These are phyloP conservation scores for Thalassia testudinum DNA, from an alignment of 116 monocot species.

Conservation along the genomic window DNA sequence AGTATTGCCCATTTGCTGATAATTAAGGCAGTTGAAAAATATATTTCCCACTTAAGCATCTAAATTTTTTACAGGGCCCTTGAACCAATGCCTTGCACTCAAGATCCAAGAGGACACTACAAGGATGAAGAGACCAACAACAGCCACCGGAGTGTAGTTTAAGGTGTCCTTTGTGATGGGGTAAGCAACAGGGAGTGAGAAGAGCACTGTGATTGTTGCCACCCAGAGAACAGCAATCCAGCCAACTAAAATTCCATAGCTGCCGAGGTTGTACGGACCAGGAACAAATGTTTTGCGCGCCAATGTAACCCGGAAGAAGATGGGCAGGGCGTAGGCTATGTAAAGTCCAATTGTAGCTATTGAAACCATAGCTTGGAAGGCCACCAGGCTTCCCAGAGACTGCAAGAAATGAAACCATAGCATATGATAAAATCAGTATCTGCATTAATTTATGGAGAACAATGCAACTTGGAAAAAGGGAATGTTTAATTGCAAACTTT, in stretches of 20 bases:
- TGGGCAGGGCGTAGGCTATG: constrained; percentile 81
- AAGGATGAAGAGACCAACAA: constrained; percentile 62
- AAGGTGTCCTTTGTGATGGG: constrained; percentile 60
- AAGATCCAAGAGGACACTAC: constrained; percentile 52
- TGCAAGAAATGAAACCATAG: constrained; percentile 11
- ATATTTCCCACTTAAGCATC: constrained; percentile 6
- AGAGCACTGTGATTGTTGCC: constrained; percentile 55
- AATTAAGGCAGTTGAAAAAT: too few relatives aligned
- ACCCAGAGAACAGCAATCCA: constrained; percentile 87
- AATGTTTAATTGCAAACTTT: too few relatives aligned
- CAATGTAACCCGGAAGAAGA: constrained; percentile 64
- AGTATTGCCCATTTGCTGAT: too few relatives aligned
- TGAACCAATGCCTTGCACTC: constrained; percentile 74
- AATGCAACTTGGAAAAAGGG: too few relatives aligned
- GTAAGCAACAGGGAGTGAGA: constrained; percentile 79
- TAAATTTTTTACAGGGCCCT: constrained; percentile 49
- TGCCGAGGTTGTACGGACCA: constrained; percentile 71
- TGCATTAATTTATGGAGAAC: too few relatives aligned
- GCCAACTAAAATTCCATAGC: constrained; percentile 41
- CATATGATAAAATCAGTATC: not conserved
- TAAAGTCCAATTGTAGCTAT: constrained; percentile 92
- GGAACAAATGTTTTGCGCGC: constrained; percentile 46
- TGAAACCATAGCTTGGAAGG: constrained; percentile 97
- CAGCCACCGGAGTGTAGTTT: constrained; percentile 82
- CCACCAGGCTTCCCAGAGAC: constrained; percentile 81